Evolutionary conservation across 257 asterid genomes (phyloP), one percentile per base, ranked within the genome.

Genomic region (Nicotiana tabacum): DNA sequence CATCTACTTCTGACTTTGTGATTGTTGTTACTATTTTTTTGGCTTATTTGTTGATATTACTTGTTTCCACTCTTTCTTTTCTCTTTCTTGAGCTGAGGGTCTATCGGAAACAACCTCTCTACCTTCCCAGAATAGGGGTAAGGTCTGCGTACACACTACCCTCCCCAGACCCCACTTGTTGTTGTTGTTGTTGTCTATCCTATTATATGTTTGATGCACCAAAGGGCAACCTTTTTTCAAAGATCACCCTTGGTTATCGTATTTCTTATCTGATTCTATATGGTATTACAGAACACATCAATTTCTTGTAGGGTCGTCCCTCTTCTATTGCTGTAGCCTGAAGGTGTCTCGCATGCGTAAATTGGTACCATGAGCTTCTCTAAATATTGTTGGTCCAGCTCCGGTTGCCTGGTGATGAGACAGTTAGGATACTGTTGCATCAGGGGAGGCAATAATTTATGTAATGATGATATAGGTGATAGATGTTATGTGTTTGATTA

Each of bases 121-220:
- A 6, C 48, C 10, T 39, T 7, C 8, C 48, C 48, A 43, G 11
- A 10, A 43, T 43, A 43, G 2, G 48, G 11, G 48, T 43, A 43
- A 43, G 48, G 48, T 43, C 3, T 43, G 11, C 48, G 11, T 7
- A 43, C 48, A 7, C 2, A 43, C 48, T 43, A 7, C 11, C 2
- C 48, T 43, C 48, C 48, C 48, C 10, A 43, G 0, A 43, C 11
- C 48, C 48, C 48, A 7, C 9, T 43, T 43, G 11, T 8, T 11
- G 39, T 37, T 37, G 43, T 37, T 5, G 43, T 37, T 37, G 48
- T 43, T 46, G 37, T 72, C 78, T 72, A 21, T 12, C 78, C 60
- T 72, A 46, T 72, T 37, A 72, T 72, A 72, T 72, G 78, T 46
- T 70, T 72, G 21, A 46, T 72, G 78, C 78, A 21, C 58, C 78